These are phyloP conservation scores for Pseudopithomyces chartarum DNA, from an alignment of 2,329 filamentous ascomycete species.

Conservation along the genomic window DNA sequence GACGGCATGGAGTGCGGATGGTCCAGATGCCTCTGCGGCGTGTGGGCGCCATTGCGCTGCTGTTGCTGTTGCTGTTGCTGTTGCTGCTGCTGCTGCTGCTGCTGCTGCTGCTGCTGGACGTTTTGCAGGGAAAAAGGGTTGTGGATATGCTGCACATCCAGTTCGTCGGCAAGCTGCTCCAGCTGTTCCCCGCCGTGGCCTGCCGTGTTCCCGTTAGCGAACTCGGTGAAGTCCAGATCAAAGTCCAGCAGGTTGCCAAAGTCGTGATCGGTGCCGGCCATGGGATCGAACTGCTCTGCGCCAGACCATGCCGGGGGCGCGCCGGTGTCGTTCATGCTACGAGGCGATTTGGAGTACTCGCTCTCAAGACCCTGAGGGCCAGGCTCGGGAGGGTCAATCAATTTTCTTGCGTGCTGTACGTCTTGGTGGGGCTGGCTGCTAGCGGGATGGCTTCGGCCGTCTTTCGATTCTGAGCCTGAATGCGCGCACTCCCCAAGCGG, in stretches of 20 bases:
- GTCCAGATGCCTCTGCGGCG: slow-evolving; percentile 11
- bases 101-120: slow-evolving; percentile 3
- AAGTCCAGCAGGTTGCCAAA: slow-evolving; percentile 53
- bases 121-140: slow-evolving; percentile 30
- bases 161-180: slow-evolving; percentile 36
- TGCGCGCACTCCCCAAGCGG: not conserved
- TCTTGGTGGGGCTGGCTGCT: slow-evolving; percentile 9
- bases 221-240: slow-evolving; percentile 39
- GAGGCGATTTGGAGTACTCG: slow-evolving; percentile 7
- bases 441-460: slow-evolving; percentile 5
- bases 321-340: slow-evolving; percentile 32
- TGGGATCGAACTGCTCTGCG: slow-evolving; percentile 47
- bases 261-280: slow-evolving; percentile 47
- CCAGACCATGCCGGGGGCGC: slow-evolving; percentile 45
- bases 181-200: slow-evolving; percentile 30
- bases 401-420: not conserved
- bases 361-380: slow-evolving; percentile 14
- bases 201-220: slow-evolving; percentile 19
- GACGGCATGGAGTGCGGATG: slow-evolving; percentile 26
- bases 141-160: slow-evolving; percentile 42
- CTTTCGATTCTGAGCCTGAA: not conserved
- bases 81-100: slow-evolving; percentile 12
- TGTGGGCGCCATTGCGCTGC: slow-evolving; percentile 23
- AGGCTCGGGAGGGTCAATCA: slow-evolving; percentile 10
- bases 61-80: not conserved